Conservation (phyloP, 176 grass and related monocot species). For the Ensete ventricosum region DNA sequence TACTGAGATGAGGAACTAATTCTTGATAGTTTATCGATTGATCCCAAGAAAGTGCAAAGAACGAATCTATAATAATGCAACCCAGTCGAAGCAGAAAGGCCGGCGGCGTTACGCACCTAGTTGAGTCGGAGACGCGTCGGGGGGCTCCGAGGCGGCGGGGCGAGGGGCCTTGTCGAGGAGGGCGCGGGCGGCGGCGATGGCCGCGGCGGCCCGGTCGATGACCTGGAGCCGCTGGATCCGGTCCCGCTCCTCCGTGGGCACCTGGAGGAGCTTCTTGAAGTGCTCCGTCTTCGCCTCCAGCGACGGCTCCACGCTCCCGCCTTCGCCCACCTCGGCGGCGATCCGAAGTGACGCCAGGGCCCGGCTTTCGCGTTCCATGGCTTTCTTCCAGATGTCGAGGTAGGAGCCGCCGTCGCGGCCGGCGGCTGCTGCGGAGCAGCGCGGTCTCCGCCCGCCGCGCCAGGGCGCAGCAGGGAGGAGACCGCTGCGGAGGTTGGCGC, state of each 20-base stretch:
- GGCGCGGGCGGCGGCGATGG: constrained; percentile 66
- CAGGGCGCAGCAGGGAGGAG: not conserved
- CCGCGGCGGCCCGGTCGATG: constrained; percentile 82
- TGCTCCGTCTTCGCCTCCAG: constrained; percentile 43
- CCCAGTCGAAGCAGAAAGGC: not conserved
- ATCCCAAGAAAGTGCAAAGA: not conserved
- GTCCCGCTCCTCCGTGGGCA: constrained; percentile 75
- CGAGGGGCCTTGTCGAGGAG: constrained; percentile 43
- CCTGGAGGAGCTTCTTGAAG: constrained; percentile 68
- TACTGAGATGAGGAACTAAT: too few species aligned
- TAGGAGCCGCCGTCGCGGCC: constrained; percentile 25
- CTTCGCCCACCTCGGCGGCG: not conserved
- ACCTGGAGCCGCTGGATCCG: constrained; percentile 67
- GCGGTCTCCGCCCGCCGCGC: not conserved
- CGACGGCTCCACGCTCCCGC: constrained; percentile 10
- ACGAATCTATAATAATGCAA: not conserved
- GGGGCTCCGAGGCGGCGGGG: not conserved
- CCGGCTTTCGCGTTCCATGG: constrained; percentile 41
- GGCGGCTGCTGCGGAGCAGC: not conserved
- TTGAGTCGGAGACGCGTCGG: not conserved
- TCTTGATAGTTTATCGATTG: too few species aligned
- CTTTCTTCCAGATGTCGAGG: constrained; percentile 69
- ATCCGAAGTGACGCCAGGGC: constrained; percentile 31
- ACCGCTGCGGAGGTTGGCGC: constrained; percentile 6
- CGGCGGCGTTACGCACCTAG: not conserved